These are phyloP conservation scores for Mycena indigotica DNA, from an alignment of 768 basidiomycete species.

Conservation along the genomic window DNA sequence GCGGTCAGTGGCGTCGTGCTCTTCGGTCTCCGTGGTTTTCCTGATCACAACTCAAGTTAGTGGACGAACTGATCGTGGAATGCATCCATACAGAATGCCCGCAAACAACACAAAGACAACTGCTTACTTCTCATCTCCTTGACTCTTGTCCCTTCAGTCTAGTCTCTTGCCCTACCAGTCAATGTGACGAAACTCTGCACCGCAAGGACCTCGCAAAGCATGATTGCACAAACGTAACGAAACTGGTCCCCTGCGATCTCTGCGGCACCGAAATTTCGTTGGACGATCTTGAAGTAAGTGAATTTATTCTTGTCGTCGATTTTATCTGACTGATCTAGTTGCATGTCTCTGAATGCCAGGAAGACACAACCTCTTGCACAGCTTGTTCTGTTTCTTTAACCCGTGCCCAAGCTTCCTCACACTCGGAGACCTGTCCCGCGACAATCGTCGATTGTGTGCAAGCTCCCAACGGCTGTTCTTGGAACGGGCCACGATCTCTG, in stretches of 20 bases:
- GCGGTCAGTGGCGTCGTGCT: constrained; percentile 50
- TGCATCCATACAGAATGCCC: constrained; percentile 71
- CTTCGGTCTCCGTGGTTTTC: neutral
- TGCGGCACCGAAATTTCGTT: constrained; percentile 37
- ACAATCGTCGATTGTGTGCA: constrained; percentile 47
- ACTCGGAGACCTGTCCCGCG: constrained; percentile 42
- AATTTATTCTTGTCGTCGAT: constrained; percentile 1
- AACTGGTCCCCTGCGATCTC: constrained; percentile 41
- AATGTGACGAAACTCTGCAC: constrained; percentile 46
- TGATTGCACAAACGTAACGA: constrained; percentile 39
- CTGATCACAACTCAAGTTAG: constrained; percentile 53
- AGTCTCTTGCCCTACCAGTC: constrained; percentile 50
- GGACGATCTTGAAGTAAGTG: constrained; percentile 40
- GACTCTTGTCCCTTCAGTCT: constrained; percentile 61
- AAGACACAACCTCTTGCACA: constrained; percentile 38
- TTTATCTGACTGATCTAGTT: constrained; percentile 33
- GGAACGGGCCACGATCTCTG: constrained; percentile 47
- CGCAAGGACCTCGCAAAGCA: constrained; percentile 48
- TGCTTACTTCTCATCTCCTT: constrained; percentile 61
- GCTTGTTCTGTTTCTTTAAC: constrained; percentile 42
- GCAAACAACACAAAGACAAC: constrained; percentile 66
- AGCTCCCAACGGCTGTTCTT: constrained; percentile 52
- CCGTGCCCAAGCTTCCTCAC: constrained; percentile 36
- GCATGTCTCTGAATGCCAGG: constrained; percentile 43
- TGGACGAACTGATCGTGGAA: constrained; percentile 78